A percentile compares a stretch with the other conserved stretches of the same genome.
Conservation (phyloP, 768 basidiomycete genomes). For the Ramaria sp. region DNA sequence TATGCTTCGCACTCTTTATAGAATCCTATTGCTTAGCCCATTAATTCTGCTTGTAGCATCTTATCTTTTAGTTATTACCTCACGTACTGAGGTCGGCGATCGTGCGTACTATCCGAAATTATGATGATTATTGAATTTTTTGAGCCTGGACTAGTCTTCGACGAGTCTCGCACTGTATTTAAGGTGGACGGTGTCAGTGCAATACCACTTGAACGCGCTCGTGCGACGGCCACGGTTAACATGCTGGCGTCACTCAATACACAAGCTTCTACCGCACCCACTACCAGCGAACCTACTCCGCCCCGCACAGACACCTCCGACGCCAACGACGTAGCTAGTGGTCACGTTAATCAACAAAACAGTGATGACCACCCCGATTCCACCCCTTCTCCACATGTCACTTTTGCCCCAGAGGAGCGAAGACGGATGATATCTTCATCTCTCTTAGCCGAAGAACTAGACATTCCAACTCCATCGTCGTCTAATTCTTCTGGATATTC, state of each 20-base stretch:
- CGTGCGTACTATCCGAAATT: slow-evolving; percentile 33
- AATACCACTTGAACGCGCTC: slow-evolving; percentile 60
- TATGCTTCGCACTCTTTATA: slow-evolving; percentile 11
- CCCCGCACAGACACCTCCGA: background rate
- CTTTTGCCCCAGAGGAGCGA: slow-evolving; percentile 17
- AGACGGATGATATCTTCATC: slow-evolving; percentile 8
- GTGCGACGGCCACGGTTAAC: slow-evolving; percentile 44
- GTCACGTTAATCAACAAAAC: slow-evolving; percentile 42
- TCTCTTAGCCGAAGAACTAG: slow-evolving; percentile 12
- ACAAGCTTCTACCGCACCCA: background rate
- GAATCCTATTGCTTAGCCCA: slow-evolving; percentile 4
- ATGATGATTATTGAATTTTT: background rate
- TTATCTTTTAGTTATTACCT: slow-evolving; percentile 64
- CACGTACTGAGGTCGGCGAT: slow-evolving; percentile 50
- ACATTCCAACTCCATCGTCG: slow-evolving; percentile 14
- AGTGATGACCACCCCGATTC: slow-evolving; percentile 16
- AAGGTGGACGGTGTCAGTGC: slow-evolving; percentile 56
- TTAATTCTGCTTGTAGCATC: slow-evolving; percentile 37
- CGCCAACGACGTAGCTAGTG: slow-evolving; percentile 28
- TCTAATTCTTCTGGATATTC: slow-evolving; percentile 41
- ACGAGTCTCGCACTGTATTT: slow-evolving; percentile 51
- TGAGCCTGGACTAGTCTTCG: slow-evolving; percentile 42
- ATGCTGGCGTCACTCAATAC: slow-evolving; percentile 23
- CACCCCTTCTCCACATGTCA: background rate
- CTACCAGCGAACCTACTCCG: background rate